Evolutionary conservation across 805 yeast genomes (phyloP).

Genomic region (Pichia nanzhaoensis): DNA sequence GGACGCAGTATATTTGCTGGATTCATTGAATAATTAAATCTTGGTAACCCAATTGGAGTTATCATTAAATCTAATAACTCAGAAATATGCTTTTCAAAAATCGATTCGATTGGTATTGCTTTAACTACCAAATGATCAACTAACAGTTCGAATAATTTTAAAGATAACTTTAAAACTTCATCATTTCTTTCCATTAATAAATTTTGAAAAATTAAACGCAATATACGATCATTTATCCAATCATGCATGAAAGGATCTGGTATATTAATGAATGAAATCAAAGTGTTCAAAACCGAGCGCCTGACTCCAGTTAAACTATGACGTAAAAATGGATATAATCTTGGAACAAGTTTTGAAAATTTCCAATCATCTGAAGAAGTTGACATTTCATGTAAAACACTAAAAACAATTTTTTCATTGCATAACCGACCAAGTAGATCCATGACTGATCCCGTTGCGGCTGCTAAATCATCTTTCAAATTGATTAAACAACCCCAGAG

Average conservation of each 20-base stretch:
- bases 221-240: slow-evolving; percentile 74
- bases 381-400: slow-evolving; percentile 61
- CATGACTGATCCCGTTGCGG: slow-evolving; percentile 95
- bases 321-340: slow-evolving; percentile 84
- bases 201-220: slow-evolving; percentile 80
- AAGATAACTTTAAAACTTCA: slow-evolving; percentile 60
- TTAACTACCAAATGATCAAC: slow-evolving; percentile 38
- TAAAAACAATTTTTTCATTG: slow-evolving; percentile 69
- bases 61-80: slow-evolving; percentile 62
- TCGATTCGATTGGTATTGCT: slow-evolving; percentile 40
- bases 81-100: slow-evolving; percentile 49
- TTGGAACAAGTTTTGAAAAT: slow-evolving; percentile 76
- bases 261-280: slow-evolving; percentile 61
- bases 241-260: slow-evolving; percentile 40
- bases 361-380: slow-evolving; percentile 28
- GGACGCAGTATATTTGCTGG: slow-evolving; percentile 70
- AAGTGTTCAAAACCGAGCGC: slow-evolving; percentile 75
- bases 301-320: slow-evolving; percentile 92
- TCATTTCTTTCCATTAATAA: slow-evolving; percentile 81
- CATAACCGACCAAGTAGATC: slow-evolving; percentile 85
- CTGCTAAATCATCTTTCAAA: slow-evolving; percentile 85
- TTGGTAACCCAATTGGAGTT: slow-evolving; percentile 93
- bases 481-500: slow-evolving; percentile 89
- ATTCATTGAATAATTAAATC: slow-evolving; percentile 83
- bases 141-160: slow-evolving; percentile 51